These are phyloP conservation scores for Penicillium sp. DNA, from an alignment of 2,329 filamentous ascomycete genomes.

Conservation along the genomic window DNA sequence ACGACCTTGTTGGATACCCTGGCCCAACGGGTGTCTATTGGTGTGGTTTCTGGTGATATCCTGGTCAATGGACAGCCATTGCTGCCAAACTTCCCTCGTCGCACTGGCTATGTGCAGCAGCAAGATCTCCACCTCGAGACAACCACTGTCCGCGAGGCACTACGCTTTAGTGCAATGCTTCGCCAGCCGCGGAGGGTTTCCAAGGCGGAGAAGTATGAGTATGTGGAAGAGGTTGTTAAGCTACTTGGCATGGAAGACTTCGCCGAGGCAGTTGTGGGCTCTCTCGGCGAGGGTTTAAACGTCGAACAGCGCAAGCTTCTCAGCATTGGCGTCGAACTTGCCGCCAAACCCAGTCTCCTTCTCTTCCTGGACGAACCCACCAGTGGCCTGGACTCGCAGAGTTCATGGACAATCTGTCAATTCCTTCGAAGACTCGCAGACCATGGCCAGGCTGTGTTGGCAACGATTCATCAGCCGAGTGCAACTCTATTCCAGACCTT, in stretches of 20 bases:
- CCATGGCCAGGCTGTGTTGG: slow-evolving; percentile 80
- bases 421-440: slow-evolving; percentile 82
- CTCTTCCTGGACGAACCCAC: slow-evolving; percentile 88
- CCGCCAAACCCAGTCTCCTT: slow-evolving; percentile 82
- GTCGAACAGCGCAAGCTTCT: slow-evolving; percentile 68
- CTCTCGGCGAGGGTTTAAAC: slow-evolving; percentile 72
- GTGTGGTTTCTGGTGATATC: slow-evolving; percentile 66
- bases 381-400: slow-evolving; percentile 82
- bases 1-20: slow-evolving; percentile 61
- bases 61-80: slow-evolving; percentile 61
- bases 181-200: slow-evolving; percentile 74
- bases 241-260: slow-evolving; percentile 86
- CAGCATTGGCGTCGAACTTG: slow-evolving; percentile 91
- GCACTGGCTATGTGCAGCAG: slow-evolving; percentile 68
- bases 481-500: slow-evolving; percentile 86
- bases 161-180: slow-evolving; percentile 81
- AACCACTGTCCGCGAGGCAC: slow-evolving; percentile 79
- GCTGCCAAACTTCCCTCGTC: slow-evolving; percentile 61
- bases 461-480: slow-evolving; percentile 89
- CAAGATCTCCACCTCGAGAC: slow-evolving; percentile 78
- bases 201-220: slow-evolving; percentile 72
- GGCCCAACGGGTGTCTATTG: slow-evolving; percentile 59
- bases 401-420: slow-evolving; percentile 80
- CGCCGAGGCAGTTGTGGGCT: slow-evolving; percentile 84
- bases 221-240: slow-evolving; percentile 79